Base-by-base conservation (phyloP, 2,329 filamentous ascomycete genomes). In the Claviceps fusiformis region DNA sequence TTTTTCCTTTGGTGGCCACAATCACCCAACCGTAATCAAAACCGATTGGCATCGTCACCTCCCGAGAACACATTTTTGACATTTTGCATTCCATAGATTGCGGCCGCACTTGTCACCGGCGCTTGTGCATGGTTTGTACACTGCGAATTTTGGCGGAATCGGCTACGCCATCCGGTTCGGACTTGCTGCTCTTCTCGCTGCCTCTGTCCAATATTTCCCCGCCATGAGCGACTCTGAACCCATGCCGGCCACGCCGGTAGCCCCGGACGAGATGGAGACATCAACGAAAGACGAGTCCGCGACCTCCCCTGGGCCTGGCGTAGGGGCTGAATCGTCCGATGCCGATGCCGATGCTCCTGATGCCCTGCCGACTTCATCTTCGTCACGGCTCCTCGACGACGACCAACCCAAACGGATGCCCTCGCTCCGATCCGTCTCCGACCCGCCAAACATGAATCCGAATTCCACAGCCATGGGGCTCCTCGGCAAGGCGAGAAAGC, bases 391-490 rank as follows among this genome's bases (percentile, higher is more conserved):
- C 3, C 61, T 70, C 55, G 56, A 64, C 13, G 44, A 61, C 44
- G 66, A 69, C 55, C 57, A 61, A 43, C 73, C 75, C 55, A 73
- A 78, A 67, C 70, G 82, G 67, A 64, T 83, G 56, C 76, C 81
- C 24, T 80, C 81, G 5, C 68, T 83, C 46, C 79, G 82, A 61
- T 79, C 81, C 50, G 69, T 79, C 24, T 82, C 83, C 54, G 80
- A 84, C 52, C 72, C 82, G 24, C 72, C 75, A 59, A 74, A 72
- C 54, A 90, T 95, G 82, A 88, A 81, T 55, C 73, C 86, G 7
- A 90, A 83, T n/a, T 95, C 90, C n/a, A 93, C 86, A 33, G 84
- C 88, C 45, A 75, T 91, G 4, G 89, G 89, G 45, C 80, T 87
- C 56, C 73, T 95, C 63, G 89, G 85, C 68, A 80, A 72, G 60